phyloP scores from a whole-genome alignment of 2,329 filamentous ascomycete genomes.

The Chaetomium sp. region DNA sequence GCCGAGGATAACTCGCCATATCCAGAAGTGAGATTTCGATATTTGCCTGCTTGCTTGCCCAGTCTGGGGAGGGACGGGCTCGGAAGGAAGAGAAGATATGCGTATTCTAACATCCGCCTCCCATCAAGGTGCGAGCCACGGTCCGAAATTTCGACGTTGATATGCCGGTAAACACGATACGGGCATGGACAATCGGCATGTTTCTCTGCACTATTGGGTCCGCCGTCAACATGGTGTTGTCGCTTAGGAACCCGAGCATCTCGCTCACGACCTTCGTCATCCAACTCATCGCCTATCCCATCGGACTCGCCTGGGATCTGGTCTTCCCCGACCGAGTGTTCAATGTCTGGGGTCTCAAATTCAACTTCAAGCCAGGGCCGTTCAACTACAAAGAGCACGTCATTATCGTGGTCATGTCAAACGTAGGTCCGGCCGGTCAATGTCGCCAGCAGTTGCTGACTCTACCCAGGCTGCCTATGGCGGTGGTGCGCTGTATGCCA shows the following conservation, averaged over 20 bases:
- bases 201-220: constrained; percentile 64
- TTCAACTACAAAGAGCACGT: constrained; percentile 67
- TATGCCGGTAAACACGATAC: constrained; percentile 64
- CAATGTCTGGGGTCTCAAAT: constrained; percentile 55
- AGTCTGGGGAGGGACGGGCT: not conserved
- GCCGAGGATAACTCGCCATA: constrained; percentile 69
- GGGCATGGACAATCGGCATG: constrained; percentile 65
- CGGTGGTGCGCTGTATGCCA: constrained; percentile 60
- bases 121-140: constrained; percentile 60
- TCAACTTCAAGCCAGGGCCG: constrained; percentile 58
- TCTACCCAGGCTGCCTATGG: constrained; percentile 55
- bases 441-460: constrained; percentile 23
- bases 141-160: constrained; percentile 67
- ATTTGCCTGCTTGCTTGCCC: not conserved
- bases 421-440: constrained; percentile 47
- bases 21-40: constrained; percentile 55
- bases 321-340: constrained; percentile 56
- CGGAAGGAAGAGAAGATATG: not conserved
- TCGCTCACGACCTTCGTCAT: constrained; percentile 63
- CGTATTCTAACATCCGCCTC: constrained; percentile 31
- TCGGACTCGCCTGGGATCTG: constrained; percentile 57
- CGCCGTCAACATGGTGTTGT: constrained; percentile 63
- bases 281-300: constrained; percentile 63
- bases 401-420: constrained; percentile 65
- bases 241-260: constrained; percentile 60